phyloP scores from a whole-genome alignment of 257 asterid genomes.

The Cruciata laevipes region DNA sequence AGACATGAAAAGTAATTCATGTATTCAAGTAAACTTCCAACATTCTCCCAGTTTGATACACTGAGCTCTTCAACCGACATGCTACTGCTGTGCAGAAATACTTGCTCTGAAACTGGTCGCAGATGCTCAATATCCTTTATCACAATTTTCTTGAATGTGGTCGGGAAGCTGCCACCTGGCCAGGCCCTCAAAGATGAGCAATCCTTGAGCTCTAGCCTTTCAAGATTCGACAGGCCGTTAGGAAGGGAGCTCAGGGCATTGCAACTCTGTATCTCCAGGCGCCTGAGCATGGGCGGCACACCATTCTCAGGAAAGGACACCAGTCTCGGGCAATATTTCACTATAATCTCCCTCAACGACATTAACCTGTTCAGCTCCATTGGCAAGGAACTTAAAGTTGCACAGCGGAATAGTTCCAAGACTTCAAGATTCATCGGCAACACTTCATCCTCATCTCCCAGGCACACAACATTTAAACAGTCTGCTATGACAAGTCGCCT shows the following conservation, averaged over 20 bases:
- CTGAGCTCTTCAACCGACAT: constrained; percentile 53
- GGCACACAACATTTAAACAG: constrained; percentile 39
- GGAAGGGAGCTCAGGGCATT: constrained; percentile 49
- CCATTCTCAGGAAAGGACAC: constrained; percentile 39
- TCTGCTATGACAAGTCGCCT: constrained; percentile 54
- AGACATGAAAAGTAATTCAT: constrained; percentile 38
- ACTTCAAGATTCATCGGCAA: constrained; percentile 57
- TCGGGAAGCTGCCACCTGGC: constrained; percentile 37
- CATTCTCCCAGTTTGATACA: constrained; percentile 40
- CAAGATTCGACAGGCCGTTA: constrained; percentile 37
- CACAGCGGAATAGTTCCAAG: constrained; percentile 50
- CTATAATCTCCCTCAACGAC: constrained; percentile 46
- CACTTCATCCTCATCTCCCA: constrained; percentile 48
- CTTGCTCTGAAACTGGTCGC: constrained; percentile 34
- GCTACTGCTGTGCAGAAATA: constrained; percentile 23
- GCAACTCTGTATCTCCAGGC: constrained; percentile 56
- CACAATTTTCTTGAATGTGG: constrained; percentile 44
- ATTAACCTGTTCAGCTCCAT: constrained; percentile 32
- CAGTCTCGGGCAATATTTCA: constrained; percentile 43
- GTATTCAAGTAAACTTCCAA: constrained; percentile 32
- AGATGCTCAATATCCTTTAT: constrained; percentile 46
- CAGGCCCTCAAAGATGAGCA: constrained; percentile 49
- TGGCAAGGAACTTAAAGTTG: constrained; percentile 35
- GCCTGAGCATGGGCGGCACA: constrained; percentile 51
- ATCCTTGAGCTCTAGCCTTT: constrained; percentile 55